A percentile compares a stretch with the other conserved stretches of the same genome.
Evolutionary conservation across 2,329 filamentous ascomycete genomes (phyloP).

Genomic region (Pleurostoma richardsiae): DNA sequence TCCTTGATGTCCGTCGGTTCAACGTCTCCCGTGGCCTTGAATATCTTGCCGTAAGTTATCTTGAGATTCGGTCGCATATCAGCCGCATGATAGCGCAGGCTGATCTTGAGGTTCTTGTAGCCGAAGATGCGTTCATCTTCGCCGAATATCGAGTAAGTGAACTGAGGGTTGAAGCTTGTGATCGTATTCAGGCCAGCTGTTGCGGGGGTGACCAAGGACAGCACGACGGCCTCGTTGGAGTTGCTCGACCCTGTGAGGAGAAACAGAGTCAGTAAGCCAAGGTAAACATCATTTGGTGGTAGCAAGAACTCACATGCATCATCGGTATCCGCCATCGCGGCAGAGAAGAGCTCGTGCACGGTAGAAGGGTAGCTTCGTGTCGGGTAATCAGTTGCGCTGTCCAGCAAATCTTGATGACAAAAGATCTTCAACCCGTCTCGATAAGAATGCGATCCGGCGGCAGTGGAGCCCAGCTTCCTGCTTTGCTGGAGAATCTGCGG

Average conservation of each 20-base stretch:
- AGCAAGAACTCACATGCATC: slow-evolving; percentile 4
- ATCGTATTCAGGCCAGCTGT: slow-evolving; percentile 48
- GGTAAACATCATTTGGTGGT: no score
- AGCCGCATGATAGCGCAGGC: slow-evolving; percentile 59
- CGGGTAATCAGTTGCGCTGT: no score
- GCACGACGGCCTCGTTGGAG: slow-evolving; percentile 57
- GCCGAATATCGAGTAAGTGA: slow-evolving; percentile 89
- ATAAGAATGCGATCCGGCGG: no score
- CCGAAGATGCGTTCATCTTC: slow-evolving; percentile 91
- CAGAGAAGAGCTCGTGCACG: no score
- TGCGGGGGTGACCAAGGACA: slow-evolving; percentile 52
- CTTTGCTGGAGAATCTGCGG: no score
- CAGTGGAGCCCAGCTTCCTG: no score
- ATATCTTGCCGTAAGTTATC: slow-evolving; percentile 67
- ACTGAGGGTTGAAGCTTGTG: slow-evolving; percentile 73
- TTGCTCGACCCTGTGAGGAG: slow-evolving; percentile 47
- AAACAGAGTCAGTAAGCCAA: no score
- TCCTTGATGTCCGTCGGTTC: slow-evolving; percentile 65
- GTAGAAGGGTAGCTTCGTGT: no score
- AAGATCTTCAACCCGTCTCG: no score
- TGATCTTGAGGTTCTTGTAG: slow-evolving; percentile 76
- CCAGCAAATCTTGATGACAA: no score
- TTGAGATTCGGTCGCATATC: slow-evolving; percentile 76
- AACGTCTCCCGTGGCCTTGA: slow-evolving; percentile 61
- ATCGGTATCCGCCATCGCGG: slow-evolving; percentile 4